Conservation (phyloP, 768 basidiomycete genomes). For the Lactifluus pinguis region DNA sequence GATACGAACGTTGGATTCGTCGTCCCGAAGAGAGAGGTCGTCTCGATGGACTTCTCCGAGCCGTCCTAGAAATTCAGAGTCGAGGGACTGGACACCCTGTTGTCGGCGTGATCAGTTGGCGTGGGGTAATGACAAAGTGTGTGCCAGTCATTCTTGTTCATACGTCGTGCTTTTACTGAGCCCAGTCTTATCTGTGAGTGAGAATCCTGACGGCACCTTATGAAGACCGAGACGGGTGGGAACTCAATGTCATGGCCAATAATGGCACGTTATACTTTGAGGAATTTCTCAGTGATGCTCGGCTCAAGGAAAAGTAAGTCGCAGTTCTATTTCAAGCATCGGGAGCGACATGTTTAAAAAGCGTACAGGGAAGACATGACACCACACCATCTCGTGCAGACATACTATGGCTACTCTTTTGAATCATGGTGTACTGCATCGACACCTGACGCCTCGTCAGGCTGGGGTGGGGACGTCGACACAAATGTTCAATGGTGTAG, state of each 20-base stretch:
- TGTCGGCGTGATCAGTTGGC: constrained; percentile 60
- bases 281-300: constrained; percentile 54
- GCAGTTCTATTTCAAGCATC: constrained; percentile 18
- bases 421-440: constrained; percentile 75
- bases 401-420: constrained; percentile 84
- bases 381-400: constrained; percentile 52
- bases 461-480: constrained; percentile 76
- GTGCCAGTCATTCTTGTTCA: constrained; percentile 17
- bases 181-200: constrained; percentile 26
- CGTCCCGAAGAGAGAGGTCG: constrained; percentile 57
- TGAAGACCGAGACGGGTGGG: constrained; percentile 72
- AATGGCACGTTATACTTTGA: constrained; percentile 66
- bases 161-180: constrained; percentile 16
- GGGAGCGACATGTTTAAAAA: background rate
- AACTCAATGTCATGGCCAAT: constrained; percentile 73
- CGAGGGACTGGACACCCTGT: constrained; percentile 31
- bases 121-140: constrained; percentile 81
- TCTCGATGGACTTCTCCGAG: constrained; percentile 58
- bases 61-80: constrained; percentile 37
- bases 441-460: constrained; percentile 25
- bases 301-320: constrained; percentile 56
- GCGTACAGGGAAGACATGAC: constrained; percentile 50
- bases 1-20: constrained; percentile 66
- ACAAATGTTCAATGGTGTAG: constrained; percentile 89
- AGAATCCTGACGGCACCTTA: constrained; percentile 79